Base-by-base conservation (phyloP, 768 basidiomycete genomes). In the Serendipita sp. region DNA sequence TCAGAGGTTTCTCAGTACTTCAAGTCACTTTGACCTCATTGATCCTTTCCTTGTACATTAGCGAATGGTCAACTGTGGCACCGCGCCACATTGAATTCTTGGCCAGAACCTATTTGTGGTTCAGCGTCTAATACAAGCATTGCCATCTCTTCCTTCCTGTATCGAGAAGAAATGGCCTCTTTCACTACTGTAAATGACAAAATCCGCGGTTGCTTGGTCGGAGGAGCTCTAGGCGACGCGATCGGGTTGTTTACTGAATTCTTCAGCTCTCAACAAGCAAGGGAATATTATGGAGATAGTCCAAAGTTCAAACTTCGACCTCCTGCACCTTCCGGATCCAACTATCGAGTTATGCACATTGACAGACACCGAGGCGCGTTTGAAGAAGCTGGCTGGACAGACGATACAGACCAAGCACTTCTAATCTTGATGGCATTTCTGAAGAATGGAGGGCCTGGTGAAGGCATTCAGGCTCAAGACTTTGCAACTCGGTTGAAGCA, bases 381-480 rank as follows among this genome's bases (percentile, higher is more conserved):
- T 35, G 56, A 60, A 35, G 56, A 60, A n/a, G 56, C 56, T n/a
- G 56, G 28, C 23, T 60, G 56, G 56, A 60, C 56, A 10, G 56
- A 60, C 28, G 56, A 60, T 3, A 60, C 56, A 36, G 56, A 60
- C 56, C 56, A 60, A 35, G 23, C 56, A 36, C 56, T 60, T 23
- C 35, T 30, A 4, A 60, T 60, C 34, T 38, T 60, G 34, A 60
- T 60, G 56, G 23, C 56, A 36, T 60, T 60, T 32, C 35, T 60
- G 56, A 23, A 60, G 16, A 60, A 36, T 36, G 56, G 56, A n/a
- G 56, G 56, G 2, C 23, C 16, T 16, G 16, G 16, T n/a, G 11
- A 30, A 10, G 56, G 35, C 28, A 36, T 60, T 28, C 10, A 16
- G 8, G 16, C 23, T 8, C 23, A 28, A n/a, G 56, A 60, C n/a